Conservation (phyloP, 2,329 filamentous ascomycete genomes). For the Colletotrichum sp. region DNA sequence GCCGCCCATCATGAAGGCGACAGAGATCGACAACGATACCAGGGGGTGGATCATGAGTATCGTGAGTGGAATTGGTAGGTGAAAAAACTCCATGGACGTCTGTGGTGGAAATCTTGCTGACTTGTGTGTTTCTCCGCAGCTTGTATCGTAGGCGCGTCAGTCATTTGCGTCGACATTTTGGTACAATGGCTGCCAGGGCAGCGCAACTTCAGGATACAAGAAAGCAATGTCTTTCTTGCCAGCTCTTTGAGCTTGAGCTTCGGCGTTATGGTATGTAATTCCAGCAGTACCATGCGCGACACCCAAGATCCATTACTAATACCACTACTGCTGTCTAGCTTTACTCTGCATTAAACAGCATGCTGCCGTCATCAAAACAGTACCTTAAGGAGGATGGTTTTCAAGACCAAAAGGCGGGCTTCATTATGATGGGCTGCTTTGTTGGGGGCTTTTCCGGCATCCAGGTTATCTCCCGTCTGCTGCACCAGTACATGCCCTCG, state of each 20-base stretch:
- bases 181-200: slow-evolving; percentile 75
- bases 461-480: slow-evolving; percentile 71
- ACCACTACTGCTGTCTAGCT: slow-evolving; percentile 56
- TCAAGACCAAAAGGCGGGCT: slow-evolving; percentile 68
- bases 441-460: slow-evolving; percentile 76
- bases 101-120: slow-evolving; percentile 14
- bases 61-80: slow-evolving; percentile 75
- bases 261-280: slow-evolving; percentile 81
- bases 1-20: slow-evolving; percentile 40
- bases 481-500: slow-evolving; percentile 77
- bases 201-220: slow-evolving; percentile 82
- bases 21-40: slow-evolving; percentile 73
- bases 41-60: slow-evolving; percentile 93
- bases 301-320: not conserved
- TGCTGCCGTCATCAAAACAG: slow-evolving; percentile 83
- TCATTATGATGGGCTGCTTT: slow-evolving; percentile 73
- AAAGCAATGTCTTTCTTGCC: slow-evolving; percentile 87
- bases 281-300: not conserved
- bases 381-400: slow-evolving; percentile 76
- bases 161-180: slow-evolving; percentile 86
- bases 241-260: slow-evolving; percentile 91
- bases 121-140: slow-evolving; percentile 39
- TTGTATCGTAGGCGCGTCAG: slow-evolving; percentile 75
- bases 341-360: slow-evolving; percentile 90
- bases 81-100: not conserved